A percentile compares a stretch with the other conserved stretches of the same genome.
Conservation (phyloP, 495 filamentous ascomycete genomes). For the Penicillium parvum region DNA sequence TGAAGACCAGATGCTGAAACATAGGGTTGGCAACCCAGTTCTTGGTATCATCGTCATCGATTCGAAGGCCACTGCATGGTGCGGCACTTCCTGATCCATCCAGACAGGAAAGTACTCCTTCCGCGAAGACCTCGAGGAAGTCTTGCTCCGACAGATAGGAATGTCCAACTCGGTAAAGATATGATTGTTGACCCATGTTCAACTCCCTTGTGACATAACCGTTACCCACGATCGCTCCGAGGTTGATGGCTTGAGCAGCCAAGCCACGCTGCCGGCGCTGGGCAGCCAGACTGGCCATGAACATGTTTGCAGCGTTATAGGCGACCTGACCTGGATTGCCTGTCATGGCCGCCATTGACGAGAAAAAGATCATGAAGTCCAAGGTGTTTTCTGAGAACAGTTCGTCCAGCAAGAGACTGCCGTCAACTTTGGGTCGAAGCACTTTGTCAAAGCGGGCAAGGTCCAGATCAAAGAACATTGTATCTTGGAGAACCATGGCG, state of each 20-base stretch:
- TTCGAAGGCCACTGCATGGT: slow-evolving; percentile 18
- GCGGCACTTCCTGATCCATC: slow-evolving; percentile 2
- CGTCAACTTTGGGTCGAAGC: slow-evolving; percentile 9
- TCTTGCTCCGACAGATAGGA: slow-evolving; percentile 55
- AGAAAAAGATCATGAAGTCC: slow-evolving; percentile 43
- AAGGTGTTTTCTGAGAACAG: slow-evolving; percentile 35
- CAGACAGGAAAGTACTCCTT: slow-evolving; percentile 41
- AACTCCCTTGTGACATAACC: slow-evolving; percentile 44
- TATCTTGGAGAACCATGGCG: slow-evolving; percentile 45
- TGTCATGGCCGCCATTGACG: slow-evolving; percentile 22
- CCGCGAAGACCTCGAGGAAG: slow-evolving; percentile 56
- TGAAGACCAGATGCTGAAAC: slow-evolving; percentile 22
- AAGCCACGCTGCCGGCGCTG: slow-evolving; percentile 33
- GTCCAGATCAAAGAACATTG: slow-evolving; percentile 25
- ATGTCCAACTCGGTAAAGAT: slow-evolving; percentile 20
- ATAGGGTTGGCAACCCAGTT: slow-evolving; percentile 32
- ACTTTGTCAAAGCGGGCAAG: slow-evolving; percentile 8
- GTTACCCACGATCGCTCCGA: slow-evolving; percentile 53
- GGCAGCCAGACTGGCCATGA: slow-evolving; percentile 39
- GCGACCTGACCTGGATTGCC: slow-evolving; percentile 46
- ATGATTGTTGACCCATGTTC: slow-evolving; percentile 22
- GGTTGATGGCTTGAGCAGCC: slow-evolving; percentile 47
- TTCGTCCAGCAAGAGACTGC: slow-evolving; percentile 22
- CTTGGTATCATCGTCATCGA: slow-evolving; percentile 24
- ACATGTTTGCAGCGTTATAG: slow-evolving; percentile 56